Evolutionary conservation across 2,329 filamentous ascomycete genomes (phyloP).

Genomic region (Fusarium chlamydosporum): DNA sequence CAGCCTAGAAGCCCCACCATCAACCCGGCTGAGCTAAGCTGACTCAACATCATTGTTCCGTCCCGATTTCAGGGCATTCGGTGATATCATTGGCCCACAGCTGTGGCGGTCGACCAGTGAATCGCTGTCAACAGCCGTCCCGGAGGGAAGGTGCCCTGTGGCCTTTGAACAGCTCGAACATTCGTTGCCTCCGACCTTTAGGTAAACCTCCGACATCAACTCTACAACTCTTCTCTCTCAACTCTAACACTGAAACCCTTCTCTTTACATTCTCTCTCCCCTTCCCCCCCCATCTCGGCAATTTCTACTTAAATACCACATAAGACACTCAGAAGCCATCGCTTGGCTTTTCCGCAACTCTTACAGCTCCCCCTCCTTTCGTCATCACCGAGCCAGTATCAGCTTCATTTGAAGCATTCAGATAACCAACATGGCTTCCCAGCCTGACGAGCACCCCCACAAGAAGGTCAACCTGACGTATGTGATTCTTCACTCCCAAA

Average conservation of each 20-base stretch:
- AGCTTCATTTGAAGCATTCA: conserved; percentile 51
- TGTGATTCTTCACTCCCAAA: conserved; percentile 52
- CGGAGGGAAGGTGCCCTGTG: conserved; percentile 48
- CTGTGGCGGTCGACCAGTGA: conserved; percentile 50
- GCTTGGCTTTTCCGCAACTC: conserved; percentile 44
- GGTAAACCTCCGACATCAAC: conserved; percentile 28
- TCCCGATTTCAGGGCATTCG: conserved; percentile 47
- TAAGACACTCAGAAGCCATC: conserved; percentile 32
- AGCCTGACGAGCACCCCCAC: conserved; percentile 69
- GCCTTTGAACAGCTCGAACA: conserved; percentile 51
- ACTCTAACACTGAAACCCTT: conserved; percentile 35
- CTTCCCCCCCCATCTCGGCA: conserved; percentile 5
- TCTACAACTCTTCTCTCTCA: conserved; percentile 39
- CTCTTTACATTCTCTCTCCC: conserved; percentile 9
- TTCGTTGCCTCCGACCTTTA: conserved; percentile 43
- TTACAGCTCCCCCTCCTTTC: conserved; percentile 45
- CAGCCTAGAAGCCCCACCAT: conserved; percentile 38
- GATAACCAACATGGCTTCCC: conserved; percentile 75
- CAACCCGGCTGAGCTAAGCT: conserved; percentile 49
- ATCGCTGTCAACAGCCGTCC: conserved; percentile 48
- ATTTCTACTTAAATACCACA: conserved; percentile 21
- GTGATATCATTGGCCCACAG: conserved; percentile 56
- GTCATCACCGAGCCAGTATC: conserved; percentile 44
- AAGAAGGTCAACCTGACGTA: conserved; percentile 90
- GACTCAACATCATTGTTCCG: conserved; percentile 57